Evolutionary conservation across 306 rosid genomes (phyloP).

Genomic region (Corylus heterophylla): DNA sequence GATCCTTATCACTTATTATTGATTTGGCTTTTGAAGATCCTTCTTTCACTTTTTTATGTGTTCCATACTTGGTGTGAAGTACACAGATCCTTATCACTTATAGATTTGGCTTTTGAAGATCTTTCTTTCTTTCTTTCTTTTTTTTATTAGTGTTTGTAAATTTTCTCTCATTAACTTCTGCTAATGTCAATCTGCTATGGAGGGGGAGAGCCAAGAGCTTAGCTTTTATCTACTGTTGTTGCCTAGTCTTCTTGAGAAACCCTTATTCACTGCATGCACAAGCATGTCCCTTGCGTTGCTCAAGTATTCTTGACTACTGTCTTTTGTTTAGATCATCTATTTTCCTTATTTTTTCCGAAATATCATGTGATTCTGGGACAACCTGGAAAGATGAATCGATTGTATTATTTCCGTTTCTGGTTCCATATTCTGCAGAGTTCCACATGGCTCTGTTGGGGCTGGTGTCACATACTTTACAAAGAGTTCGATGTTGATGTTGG

Average conservation of each 20-base stretch:
- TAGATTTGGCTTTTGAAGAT: background rate
- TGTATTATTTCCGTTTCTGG: too few relatives aligned
- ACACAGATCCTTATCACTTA: background rate
- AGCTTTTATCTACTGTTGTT: background rate
- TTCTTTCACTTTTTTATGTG: background rate
- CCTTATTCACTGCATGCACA: background rate
- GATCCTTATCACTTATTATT: too few relatives aligned
- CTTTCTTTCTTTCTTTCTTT: too few relatives aligned
- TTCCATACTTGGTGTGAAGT: background rate
- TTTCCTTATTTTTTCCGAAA: too few relatives aligned
- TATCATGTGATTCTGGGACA: too few relatives aligned
- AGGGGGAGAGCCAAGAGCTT: background rate
- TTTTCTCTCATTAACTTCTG: background rate
- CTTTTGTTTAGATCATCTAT: background rate
- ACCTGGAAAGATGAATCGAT: too few relatives aligned
- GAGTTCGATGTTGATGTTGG: background rate
- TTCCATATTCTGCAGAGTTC: background rate
- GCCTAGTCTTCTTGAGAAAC: background rate
- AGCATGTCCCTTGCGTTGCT: background rate
- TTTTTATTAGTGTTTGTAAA: too few relatives aligned
- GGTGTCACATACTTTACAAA: background rate
- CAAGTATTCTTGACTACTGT: background rate
- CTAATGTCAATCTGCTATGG: background rate
- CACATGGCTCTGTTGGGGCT: background rate
- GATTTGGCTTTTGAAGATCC: too few relatives aligned